Evolutionary conservation across 768 basidiomycete species (phyloP).

Genomic region (Dendrothele bispora): DNA sequence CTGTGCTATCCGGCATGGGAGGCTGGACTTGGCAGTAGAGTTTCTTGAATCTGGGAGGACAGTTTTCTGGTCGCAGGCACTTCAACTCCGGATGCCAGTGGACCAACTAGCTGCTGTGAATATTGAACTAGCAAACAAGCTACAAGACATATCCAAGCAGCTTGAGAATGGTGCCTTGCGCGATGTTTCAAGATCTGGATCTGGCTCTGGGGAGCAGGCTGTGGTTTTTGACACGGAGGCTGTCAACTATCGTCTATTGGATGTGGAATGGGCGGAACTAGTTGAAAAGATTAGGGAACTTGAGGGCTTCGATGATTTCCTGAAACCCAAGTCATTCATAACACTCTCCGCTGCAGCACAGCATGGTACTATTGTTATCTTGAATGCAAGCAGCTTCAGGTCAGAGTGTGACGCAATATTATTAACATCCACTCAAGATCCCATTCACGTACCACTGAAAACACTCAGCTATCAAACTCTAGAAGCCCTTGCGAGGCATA

Average conservation of each 20-base stretch:
- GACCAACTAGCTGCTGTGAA: slow-evolving; percentile 15
- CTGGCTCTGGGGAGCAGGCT: not conserved
- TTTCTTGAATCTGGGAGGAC: slow-evolving; percentile 30
- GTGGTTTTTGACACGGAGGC: slow-evolving; percentile 15
- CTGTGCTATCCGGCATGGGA: slow-evolving; percentile 21
- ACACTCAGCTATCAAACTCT: no score
- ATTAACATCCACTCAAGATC: no score
- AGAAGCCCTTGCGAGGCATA: no score
- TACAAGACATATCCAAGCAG: not conserved
- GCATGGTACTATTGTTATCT: slow-evolving; percentile 31
- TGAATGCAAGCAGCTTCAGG: slow-evolving; percentile 31
- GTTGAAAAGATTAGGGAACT: slow-evolving; percentile 23
- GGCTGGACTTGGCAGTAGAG: slow-evolving; percentile 26
- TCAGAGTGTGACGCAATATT: no score
- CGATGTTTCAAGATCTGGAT: not conserved
- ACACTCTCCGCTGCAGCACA: slow-evolving; percentile 14
- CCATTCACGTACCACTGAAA: no score
- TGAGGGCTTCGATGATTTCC: slow-evolving; percentile 23
- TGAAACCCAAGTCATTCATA: slow-evolving; percentile 14
- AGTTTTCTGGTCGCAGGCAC: slow-evolving; percentile 31
- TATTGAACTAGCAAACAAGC: slow-evolving; percentile 16
- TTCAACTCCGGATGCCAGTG: slow-evolving; percentile 21
- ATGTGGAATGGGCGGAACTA: slow-evolving; percentile 23
- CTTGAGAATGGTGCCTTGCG: slow-evolving; percentile 2
- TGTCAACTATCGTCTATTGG: slow-evolving; percentile 15